Evolutionary conservation across 192 early-diverging fungal genomes (phyloP).

Genomic region (Backusella psychrophila): DNA sequence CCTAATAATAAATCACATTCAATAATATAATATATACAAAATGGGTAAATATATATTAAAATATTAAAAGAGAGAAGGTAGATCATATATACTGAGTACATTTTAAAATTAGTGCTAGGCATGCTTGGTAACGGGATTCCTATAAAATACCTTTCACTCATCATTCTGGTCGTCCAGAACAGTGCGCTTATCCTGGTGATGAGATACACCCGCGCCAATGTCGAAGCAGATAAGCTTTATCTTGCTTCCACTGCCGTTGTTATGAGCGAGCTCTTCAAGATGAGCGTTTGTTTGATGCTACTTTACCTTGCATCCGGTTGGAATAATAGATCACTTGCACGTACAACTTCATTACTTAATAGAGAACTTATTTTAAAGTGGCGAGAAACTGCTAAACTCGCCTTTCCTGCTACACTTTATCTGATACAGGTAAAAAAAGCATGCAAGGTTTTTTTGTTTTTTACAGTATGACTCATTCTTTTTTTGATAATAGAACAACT

Average conservation of each 20-base stretch:
- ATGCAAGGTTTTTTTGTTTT: background rate
- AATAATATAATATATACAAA: background rate
- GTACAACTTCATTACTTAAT: conserved; percentile 14
- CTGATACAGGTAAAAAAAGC: conserved; percentile 66
- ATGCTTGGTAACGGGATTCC: conserved; percentile 45
- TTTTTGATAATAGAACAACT: conserved; percentile 66
- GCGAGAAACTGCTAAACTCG: conserved; percentile 63
- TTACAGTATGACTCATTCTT: no score
- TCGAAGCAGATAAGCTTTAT: conserved; percentile 46
- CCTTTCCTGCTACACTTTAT: conserved; percentile 90
- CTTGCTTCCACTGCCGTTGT: conserved; percentile 90
- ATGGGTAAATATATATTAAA: background rate
- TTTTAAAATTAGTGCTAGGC: background rate
- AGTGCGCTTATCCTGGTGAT: conserved; percentile 83
- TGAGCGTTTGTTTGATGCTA: conserved; percentile 53
- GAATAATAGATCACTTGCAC: conserved; percentile 21
- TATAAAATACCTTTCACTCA: conserved; percentile 81
- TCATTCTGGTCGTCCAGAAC: conserved; percentile 89
- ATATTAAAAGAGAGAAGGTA: background rate
- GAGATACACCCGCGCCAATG: conserved; percentile 75
- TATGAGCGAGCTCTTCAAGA: conserved; percentile 82
- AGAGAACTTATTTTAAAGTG: conserved; percentile 36
- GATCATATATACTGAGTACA: background rate
- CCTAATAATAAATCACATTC: background rate
- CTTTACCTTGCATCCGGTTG: conserved; percentile 18